Conservation (phyloP, 73 alveolate species). For the Symbiodinium pilosum region DNA sequence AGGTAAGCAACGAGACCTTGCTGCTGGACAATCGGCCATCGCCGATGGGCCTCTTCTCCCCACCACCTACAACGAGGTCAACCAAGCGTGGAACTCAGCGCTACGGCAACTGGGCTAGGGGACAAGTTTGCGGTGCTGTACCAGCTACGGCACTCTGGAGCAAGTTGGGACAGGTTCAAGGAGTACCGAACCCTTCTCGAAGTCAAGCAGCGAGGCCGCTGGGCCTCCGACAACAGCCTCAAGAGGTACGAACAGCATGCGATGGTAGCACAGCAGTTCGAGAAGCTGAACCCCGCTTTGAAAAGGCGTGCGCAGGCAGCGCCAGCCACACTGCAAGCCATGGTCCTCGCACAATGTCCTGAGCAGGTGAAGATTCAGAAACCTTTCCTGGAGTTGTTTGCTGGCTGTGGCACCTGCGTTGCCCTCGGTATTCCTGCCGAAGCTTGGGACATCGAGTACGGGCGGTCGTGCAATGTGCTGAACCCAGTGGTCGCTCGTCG, state of each 20-base stretch:
- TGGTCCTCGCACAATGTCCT: background rate
- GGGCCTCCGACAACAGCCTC: slow-evolving; percentile 55
- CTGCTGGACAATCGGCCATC: slow-evolving; percentile 18
- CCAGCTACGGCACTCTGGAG: slow-evolving; percentile 55
- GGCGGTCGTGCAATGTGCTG: background rate
- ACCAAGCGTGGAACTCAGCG: background rate
- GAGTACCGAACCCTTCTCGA: slow-evolving; percentile 15
- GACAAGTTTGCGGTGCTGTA: background rate
- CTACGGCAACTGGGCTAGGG: background rate
- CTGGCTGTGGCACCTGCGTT: background rate
- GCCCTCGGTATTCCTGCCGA: background rate
- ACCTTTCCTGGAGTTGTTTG: background rate
- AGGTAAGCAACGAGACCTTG: slow-evolving; percentile 21
- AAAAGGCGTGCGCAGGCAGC: background rate
- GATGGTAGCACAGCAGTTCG: slow-evolving; percentile 22
- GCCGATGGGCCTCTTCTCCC: background rate
- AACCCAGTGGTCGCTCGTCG: background rate
- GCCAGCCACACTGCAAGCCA: background rate
- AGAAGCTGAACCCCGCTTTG: background rate
- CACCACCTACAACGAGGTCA: background rate
- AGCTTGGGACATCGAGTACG: slow-evolving; percentile 10
- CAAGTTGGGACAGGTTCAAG: background rate
- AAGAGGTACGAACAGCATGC: slow-evolving; percentile 46
- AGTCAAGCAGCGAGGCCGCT: slow-evolving; percentile 60
- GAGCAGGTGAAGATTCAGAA: too few species aligned